Evolutionary conservation across 106 monocot species (phyloP).

Genomic region (Dactylorhiza incarnata): DNA sequence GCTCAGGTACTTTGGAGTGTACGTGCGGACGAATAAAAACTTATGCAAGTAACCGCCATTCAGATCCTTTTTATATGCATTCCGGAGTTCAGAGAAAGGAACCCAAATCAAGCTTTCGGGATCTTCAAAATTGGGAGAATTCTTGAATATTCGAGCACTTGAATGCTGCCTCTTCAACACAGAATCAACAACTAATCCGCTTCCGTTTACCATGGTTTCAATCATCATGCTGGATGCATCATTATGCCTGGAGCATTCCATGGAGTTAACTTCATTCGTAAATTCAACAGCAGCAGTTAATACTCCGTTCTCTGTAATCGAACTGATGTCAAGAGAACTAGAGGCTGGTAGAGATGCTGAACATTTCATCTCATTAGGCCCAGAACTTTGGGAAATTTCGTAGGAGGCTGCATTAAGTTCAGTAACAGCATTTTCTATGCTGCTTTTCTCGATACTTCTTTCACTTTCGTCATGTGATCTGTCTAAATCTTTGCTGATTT

Average conservation of each 20-base stretch:
- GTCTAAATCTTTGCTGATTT: slow-evolving; percentile 9
- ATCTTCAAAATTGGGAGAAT: slow-evolving; percentile 16
- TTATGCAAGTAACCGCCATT: slow-evolving; percentile 36
- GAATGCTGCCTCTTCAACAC: slow-evolving; percentile 1
- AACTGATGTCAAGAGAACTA: neutral
- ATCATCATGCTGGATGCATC: slow-evolving; percentile 6
- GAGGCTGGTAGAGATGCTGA: neutral
- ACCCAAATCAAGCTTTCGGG: slow-evolving; percentile 62
- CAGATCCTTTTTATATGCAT: slow-evolving; percentile 43
- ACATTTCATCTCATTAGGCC: neutral
- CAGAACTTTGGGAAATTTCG: slow-evolving; percentile 9
- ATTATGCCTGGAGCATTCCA: neutral
- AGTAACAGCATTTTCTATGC: slow-evolving; percentile 7
- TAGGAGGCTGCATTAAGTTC: slow-evolving; percentile 4
- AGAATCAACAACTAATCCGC: neutral
- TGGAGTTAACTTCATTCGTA: neutral
- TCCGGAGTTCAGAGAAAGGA: slow-evolving; percentile 37
- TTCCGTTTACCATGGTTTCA: slow-evolving; percentile 3
- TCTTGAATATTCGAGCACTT: slow-evolving; percentile 2
- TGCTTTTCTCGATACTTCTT: slow-evolving; percentile 7
- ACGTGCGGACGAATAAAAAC: slow-evolving; percentile 49
- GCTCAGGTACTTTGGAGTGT: slow-evolving; percentile 41
- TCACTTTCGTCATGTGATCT: slow-evolving; percentile 8
- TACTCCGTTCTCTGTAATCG: neutral
- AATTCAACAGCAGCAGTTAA: neutral